Conservation (phyloP, 345 rosid genomes). For the Adansonia digitata region DNA sequence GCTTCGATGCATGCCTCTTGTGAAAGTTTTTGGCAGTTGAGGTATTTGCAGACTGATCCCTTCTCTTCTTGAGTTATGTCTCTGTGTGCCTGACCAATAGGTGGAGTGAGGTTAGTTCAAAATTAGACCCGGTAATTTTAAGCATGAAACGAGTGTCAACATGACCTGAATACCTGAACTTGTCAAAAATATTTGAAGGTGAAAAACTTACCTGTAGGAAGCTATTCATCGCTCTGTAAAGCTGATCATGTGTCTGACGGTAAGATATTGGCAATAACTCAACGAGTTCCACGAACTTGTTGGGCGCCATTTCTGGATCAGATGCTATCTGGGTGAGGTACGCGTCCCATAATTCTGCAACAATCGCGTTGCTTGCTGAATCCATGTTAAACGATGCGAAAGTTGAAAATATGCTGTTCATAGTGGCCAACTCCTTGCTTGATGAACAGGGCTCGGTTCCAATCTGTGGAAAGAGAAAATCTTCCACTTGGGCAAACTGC, state of each 20-base stretch:
- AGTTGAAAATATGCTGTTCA: conserved; percentile 52
- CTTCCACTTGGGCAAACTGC: conserved; percentile 45
- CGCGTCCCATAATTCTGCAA: conserved; percentile 61
- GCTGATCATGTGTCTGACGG: conserved; percentile 63
- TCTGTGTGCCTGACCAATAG: conserved; percentile 41
- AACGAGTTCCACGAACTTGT: conserved; percentile 48
- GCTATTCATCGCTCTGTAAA: conserved; percentile 54
- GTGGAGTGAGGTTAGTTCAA: background rate
- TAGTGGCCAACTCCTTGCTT: conserved; percentile 44
- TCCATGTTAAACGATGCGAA: conserved; percentile 36
- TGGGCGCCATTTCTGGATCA: conserved; percentile 39
- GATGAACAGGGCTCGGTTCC: conserved; percentile 29
- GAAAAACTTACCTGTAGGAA: conserved; percentile 48
- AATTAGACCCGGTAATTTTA: background rate
- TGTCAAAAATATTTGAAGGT: background rate
- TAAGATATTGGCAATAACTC: conserved; percentile 52
- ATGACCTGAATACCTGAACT: background rate
- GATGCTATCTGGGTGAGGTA: conserved; percentile 42
- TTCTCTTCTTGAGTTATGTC: conserved; percentile 60
- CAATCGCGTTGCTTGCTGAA: conserved; percentile 34
- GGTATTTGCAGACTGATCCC: conserved; percentile 56
- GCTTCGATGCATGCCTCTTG: conserved; percentile 66
- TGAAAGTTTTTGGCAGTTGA: conserved; percentile 69
- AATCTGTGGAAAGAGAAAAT: conserved; percentile 43
- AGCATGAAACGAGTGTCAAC: background rate